Conservation (phyloP, 305 asterid species). For the Stenogyne calaminthoides region DNA sequence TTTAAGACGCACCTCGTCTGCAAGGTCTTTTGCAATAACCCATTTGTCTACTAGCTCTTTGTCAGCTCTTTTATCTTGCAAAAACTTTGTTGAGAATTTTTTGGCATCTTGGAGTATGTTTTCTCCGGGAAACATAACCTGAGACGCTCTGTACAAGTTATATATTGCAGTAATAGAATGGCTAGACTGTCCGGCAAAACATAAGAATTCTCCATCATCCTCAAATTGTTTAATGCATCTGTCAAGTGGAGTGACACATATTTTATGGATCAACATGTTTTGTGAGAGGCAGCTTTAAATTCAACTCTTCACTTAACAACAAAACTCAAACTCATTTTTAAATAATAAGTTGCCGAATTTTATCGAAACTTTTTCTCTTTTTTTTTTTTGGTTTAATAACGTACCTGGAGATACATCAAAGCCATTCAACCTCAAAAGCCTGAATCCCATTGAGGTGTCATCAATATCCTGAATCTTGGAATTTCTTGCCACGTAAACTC, state of each 20-base stretch:
- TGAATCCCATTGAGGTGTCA: constrained; percentile 89
- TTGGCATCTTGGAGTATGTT: neutral
- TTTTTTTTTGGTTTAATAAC: neutral
- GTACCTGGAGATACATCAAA: constrained; percentile 65
- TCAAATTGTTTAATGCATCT: constrained; percentile 61
- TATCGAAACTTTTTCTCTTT: neutral
- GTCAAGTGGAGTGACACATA: neutral
- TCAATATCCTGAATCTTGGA: constrained; percentile 67
- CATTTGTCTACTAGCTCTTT: constrained; percentile 42
- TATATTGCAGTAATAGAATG: neutral
- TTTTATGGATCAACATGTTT: no score
- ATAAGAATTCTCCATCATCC: constrained; percentile 52
- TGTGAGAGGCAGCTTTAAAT: no score
- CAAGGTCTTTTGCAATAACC: constrained; percentile 80
- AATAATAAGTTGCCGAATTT: no score
- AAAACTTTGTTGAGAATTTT: neutral
- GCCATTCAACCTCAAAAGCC: constrained; percentile 77
- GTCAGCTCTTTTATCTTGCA: neutral
- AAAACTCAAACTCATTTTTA: no score
- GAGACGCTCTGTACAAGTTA: constrained; percentile 76
- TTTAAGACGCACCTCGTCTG: constrained; percentile 53
- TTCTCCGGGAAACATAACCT: constrained; percentile 43
- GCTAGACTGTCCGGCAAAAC: no score
- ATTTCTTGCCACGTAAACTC: constrained; percentile 81
- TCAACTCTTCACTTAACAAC: no score